phyloP scores from a whole-genome alignment of 73 alveolate genomes.

The Stentor roeselii region DNA sequence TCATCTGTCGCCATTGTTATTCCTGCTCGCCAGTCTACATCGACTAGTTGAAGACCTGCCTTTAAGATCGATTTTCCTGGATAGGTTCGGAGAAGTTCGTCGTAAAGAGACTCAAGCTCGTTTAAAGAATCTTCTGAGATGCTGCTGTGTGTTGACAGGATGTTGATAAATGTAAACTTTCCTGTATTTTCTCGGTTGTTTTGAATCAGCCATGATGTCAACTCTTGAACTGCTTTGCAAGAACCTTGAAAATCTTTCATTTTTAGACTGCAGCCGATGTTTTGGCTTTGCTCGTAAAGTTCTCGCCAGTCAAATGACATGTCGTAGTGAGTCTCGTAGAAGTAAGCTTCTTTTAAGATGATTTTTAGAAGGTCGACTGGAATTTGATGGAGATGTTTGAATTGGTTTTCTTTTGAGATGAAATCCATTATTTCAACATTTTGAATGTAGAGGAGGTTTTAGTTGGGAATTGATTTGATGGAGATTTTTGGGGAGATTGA shows the following conservation, averaged over 20 bases:
- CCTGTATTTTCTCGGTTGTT: constrained; percentile 25
- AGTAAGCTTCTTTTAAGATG: background rate
- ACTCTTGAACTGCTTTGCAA: background rate
- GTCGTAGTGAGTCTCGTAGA: background rate
- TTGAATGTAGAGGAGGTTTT: no score
- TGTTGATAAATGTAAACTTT: background rate
- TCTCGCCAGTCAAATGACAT: constrained; percentile 11
- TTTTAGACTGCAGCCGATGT: background rate
- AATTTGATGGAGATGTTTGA: background rate
- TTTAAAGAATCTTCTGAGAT: background rate
- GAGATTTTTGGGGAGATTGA: no score
- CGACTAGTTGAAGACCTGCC: background rate
- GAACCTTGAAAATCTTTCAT: background rate
- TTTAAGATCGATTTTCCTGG: background rate
- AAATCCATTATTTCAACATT: no score
- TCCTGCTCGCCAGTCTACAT: constrained; percentile 21
- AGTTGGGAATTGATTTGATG: no score
- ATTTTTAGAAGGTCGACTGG: background rate
- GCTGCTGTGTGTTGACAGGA: background rate
- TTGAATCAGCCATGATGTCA: background rate
- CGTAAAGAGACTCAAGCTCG: background rate
- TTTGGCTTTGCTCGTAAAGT: background rate
- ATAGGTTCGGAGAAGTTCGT: background rate
- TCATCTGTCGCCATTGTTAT: constrained; percentile 17
- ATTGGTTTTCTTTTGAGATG: background rate